A percentile compares a stretch with the other conserved stretches of the same genome.
Conservation (phyloP, 768 basidiomycete genomes). For the Pulveroboletus sp. region DNA sequence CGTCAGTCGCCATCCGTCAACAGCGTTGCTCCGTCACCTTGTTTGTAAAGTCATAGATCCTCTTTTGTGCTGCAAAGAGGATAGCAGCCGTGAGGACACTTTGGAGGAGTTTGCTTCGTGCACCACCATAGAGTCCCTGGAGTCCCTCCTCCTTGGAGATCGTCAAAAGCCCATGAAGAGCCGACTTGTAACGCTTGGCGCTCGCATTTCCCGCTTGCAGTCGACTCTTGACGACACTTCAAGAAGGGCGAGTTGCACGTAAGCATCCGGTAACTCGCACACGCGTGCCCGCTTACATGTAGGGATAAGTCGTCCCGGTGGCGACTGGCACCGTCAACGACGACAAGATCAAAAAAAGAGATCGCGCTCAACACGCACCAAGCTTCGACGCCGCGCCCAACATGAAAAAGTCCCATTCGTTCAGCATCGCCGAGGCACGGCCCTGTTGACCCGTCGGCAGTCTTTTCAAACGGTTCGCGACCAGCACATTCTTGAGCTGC, state of each 20-base stretch:
- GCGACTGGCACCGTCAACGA: slow-evolving; percentile 35
- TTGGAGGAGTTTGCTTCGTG: slow-evolving; percentile 85
- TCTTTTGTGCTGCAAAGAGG: slow-evolving; percentile 84
- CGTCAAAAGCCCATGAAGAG: slow-evolving; percentile 71
- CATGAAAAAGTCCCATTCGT: slow-evolving; percentile 89
- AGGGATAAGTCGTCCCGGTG: slow-evolving; percentile 66
- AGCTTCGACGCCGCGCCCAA: slow-evolving; percentile 95
- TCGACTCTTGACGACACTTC: slow-evolving; percentile 71
- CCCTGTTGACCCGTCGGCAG: slow-evolving; percentile 46
- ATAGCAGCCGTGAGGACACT: slow-evolving; percentile 93
- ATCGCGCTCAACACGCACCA: slow-evolving; percentile 38
- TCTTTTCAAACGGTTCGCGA: slow-evolving; percentile 57
- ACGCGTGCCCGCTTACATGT: slow-evolving; percentile 47
- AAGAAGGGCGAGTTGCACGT: neutral
- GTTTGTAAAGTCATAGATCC: slow-evolving; percentile 75
- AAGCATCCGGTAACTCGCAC: neutral
- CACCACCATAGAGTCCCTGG: slow-evolving; percentile 84
- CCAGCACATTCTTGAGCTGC: slow-evolving; percentile 84
- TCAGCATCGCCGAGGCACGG: slow-evolving; percentile 49
- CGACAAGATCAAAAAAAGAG: neutral
- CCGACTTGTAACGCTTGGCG: slow-evolving; percentile 71
- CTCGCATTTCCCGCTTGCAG: slow-evolving; percentile 71
- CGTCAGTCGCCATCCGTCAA: neutral
- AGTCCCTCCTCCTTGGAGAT: slow-evolving; percentile 79
- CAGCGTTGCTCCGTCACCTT: slow-evolving; percentile 25